These are phyloP conservation scores for Hypoxylon fuscum DNA, from an alignment of 495 filamentous ascomycete genomes.

Conservation along the genomic window DNA sequence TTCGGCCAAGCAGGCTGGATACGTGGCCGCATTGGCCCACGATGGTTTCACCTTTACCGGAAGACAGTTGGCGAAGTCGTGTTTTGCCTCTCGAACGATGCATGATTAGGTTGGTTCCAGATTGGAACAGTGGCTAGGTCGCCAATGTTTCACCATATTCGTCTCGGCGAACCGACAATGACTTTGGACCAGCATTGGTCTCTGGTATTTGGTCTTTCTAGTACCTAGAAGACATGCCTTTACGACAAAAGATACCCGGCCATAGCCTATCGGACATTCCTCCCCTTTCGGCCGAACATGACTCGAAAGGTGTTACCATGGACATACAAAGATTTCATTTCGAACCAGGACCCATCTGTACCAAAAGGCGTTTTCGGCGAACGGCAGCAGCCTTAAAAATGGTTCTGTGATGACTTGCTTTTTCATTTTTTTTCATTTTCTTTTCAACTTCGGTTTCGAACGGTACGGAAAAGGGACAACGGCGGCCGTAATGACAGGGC, in stretches of 20 bases:
- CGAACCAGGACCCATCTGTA: constrained; percentile 14
- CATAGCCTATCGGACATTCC: constrained; percentile 5
- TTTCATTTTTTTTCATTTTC: constrained; percentile 1
- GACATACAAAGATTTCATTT: constrained; percentile 8
- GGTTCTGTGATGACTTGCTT: constrained; percentile 5
- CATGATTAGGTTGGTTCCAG: constrained; percentile 24
- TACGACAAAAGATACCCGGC: constrained; percentile 7
- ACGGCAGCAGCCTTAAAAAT: constrained; percentile 2
- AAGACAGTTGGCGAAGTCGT: constrained; percentile 17
- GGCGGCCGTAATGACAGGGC: constrained; percentile 20
- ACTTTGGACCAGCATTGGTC: constrained; percentile 21
- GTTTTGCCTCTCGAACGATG: constrained; percentile 31
- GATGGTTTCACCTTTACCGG: constrained; percentile 8
- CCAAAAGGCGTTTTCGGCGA: constrained; percentile 18
- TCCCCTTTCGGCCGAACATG: neutral
- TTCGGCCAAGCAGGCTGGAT: constrained; percentile 42
- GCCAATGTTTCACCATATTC: constrained; percentile 13
- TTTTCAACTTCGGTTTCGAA: constrained; percentile 19
- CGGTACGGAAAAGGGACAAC: constrained; percentile 30
- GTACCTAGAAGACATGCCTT: neutral
- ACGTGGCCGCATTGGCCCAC: constrained; percentile 20
- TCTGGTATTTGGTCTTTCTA: constrained; percentile 6
- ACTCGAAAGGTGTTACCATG: constrained; percentile 11
- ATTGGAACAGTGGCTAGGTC: constrained; percentile 5
- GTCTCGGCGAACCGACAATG: constrained; percentile 13